These are phyloP conservation scores for Nicotiana tomentosiformis DNA, from an alignment of 257 asterid genomes.

Conservation along the genomic window DNA sequence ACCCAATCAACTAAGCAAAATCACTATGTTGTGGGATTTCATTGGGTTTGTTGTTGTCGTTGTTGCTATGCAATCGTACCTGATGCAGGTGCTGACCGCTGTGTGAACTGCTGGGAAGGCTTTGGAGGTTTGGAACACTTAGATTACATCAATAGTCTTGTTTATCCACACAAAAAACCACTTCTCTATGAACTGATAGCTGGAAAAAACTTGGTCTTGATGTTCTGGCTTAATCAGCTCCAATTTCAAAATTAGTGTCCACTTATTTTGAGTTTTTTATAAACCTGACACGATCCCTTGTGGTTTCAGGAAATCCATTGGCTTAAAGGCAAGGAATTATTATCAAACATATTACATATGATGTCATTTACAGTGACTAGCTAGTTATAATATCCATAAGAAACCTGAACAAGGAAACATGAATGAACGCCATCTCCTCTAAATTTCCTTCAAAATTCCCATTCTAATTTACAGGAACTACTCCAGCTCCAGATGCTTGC, in stretches of 20 bases:
- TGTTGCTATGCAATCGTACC: not conserved
- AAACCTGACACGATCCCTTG: not conserved
- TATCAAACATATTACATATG: not conserved
- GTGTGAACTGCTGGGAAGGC: not conserved
- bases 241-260: not conserved
- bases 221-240: not conserved
- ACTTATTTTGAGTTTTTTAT: not conserved
- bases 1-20: not conserved
- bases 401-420: not conserved
- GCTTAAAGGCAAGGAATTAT: not conserved
- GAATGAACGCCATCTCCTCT: not conserved
- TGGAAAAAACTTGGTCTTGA: not conserved
- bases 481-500: constrained; percentile 20
- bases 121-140: not conserved
- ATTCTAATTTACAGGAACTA: constrained; percentile 23
- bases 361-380: not conserved
- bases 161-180: not conserved
- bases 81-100: not conserved
- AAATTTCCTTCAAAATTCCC: constrained; percentile 7
- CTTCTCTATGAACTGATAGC: not conserved
- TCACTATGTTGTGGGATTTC: not conserved
- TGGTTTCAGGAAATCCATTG: not conserved
- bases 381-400: not conserved
- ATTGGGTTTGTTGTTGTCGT: too few species aligned
- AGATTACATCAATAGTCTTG: not conserved